phyloP scores from a whole-genome alignment of 1,139 yeast species.

The Diutina neorugosa region DNA sequence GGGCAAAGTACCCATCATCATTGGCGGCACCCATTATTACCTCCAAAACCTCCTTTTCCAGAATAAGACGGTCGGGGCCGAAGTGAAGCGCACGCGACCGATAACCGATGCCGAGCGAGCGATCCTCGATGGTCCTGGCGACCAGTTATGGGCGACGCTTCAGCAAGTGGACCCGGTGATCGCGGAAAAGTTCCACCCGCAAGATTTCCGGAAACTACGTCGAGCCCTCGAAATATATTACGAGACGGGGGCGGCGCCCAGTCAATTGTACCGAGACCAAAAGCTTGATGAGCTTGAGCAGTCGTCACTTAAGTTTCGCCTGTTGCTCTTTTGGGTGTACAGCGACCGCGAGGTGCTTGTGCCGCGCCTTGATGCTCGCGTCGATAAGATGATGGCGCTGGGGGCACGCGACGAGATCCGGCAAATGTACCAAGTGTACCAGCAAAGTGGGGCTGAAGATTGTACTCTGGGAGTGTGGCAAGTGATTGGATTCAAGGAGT shows the following conservation, averaged over 20 bases:
- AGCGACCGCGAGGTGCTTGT: constrained; percentile 52
- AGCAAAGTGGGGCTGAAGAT: constrained; percentile 19
- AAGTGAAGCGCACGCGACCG: constrained; percentile 9
- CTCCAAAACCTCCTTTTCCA: constrained; percentile 64
- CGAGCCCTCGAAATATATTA: constrained; percentile 75
- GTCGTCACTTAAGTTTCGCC: constrained; percentile 46
- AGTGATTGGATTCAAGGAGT: constrained; percentile 91
- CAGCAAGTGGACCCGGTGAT: constrained; percentile 53
- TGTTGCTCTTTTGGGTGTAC: constrained; percentile 76
- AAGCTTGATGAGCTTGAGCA: constrained; percentile 29
- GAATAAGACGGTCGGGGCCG: constrained; percentile 42
- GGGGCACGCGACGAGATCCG: constrained; percentile 66
- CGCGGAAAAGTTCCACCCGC: constrained; percentile 82
- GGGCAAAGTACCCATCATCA: constrained; percentile 74
- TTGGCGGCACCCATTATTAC: constrained; percentile 96
- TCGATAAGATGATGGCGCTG: constrained; percentile 62
- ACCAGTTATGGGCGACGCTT: constrained; percentile 35
- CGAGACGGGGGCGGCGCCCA: constrained; percentile 54
- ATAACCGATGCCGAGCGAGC: constrained; percentile 28
- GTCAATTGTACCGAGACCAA: constrained; percentile 60
- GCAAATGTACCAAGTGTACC: constrained; percentile 38
- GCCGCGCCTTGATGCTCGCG: constrained; percentile 59
- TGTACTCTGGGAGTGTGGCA: constrained; percentile 81
- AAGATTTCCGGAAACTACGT: constrained; percentile 66
- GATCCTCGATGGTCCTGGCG: constrained; percentile 48